phyloP scores from a whole-genome alignment of 495 filamentous ascomycete genomes.

The Cercophora sp. region DNA sequence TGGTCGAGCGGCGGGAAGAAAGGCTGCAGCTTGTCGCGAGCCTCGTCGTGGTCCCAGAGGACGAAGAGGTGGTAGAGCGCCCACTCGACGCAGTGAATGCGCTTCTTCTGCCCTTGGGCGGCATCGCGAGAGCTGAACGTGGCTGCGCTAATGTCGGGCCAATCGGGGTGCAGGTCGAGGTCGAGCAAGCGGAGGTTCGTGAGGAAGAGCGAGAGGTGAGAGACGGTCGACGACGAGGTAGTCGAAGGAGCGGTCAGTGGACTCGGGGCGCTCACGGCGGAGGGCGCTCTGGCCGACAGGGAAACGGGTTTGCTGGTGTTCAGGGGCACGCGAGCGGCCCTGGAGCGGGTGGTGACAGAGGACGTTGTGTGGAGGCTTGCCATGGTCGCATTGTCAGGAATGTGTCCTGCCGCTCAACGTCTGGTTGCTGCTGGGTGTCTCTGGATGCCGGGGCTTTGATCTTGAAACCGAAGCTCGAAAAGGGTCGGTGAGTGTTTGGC shows the following conservation, averaged over 20 bases:
- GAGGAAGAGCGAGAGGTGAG: constrained; percentile 58
- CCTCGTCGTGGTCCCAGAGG: constrained; percentile 72
- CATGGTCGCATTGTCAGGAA: constrained; percentile 28
- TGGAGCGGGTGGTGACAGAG: constrained; percentile 18
- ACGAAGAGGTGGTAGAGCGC: constrained; percentile 74
- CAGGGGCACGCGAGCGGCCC: constrained; percentile 18
- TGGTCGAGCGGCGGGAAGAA: constrained; percentile 87
- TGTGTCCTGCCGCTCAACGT: too few species aligned
- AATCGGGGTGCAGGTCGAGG: constrained; percentile 68
- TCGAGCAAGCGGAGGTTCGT: constrained; percentile 77
- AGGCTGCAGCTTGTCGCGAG: constrained; percentile 77
- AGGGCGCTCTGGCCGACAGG: constrained; percentile 11
- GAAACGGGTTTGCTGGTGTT: constrained; percentile 18
- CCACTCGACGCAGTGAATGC: constrained; percentile 79
- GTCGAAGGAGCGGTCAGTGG: constrained; percentile 7
- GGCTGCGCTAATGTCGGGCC: constrained; percentile 64
- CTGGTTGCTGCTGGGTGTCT: too few species aligned
- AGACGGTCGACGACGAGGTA: constrained; percentile 14
- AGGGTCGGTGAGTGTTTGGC: too few species aligned
- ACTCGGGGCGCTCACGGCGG: constrained; percentile 11
- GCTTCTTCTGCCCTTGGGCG: constrained; percentile 70
- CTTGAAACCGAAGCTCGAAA: too few species aligned
- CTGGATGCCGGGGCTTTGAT: too few species aligned
- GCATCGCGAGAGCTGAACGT: constrained; percentile 63
- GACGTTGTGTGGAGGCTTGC: constrained; percentile 22